Evolutionary conservation across 2,329 filamentous ascomycete genomes (phyloP).

Genomic region (Dothideomycetidae sp.): DNA sequence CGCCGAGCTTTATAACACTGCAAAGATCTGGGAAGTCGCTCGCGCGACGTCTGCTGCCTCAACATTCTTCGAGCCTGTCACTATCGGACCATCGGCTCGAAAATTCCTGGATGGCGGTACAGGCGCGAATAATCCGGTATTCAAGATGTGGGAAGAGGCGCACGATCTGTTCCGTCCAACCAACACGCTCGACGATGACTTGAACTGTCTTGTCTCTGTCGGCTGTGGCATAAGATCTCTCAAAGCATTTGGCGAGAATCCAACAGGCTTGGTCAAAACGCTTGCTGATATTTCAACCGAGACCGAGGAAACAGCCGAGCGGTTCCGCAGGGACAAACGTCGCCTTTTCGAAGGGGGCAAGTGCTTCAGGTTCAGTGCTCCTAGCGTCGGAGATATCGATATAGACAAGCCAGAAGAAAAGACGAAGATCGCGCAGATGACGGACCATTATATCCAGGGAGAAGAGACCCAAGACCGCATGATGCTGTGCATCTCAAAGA

Average conservation of each 20-base stretch:
- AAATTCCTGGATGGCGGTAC: conserved; percentile 31
- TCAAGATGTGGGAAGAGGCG: conserved; percentile 28
- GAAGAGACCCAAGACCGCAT: background rate
- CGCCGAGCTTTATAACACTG: conserved; percentile 9
- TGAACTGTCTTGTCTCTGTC: conserved; percentile 7
- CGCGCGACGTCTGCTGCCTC: conserved; percentile 21
- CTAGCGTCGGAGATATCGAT: background rate
- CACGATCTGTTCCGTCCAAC: background rate
- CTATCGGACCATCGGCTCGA: conserved; percentile 20
- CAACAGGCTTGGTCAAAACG: background rate
- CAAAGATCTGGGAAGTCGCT: conserved; percentile 17
- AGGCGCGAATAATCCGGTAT: conserved; percentile 34
- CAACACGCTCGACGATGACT: background rate
- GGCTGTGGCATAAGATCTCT: conserved; percentile 5
- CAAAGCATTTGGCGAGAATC: background rate
- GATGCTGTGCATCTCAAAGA: background rate
- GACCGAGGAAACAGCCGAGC: conserved; percentile 6
- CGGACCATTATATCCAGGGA: background rate
- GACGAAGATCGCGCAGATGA: background rate
- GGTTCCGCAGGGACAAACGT: background rate
- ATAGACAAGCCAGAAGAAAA: background rate
- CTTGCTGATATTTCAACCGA: conserved; percentile 4
- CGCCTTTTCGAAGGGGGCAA: background rate
- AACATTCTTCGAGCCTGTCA: conserved; percentile 23
- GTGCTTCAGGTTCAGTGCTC: conserved; percentile 10